Conservation (phyloP, 2,329 filamentous ascomycete genomes). For the Colletotrichum incanum region DNA sequence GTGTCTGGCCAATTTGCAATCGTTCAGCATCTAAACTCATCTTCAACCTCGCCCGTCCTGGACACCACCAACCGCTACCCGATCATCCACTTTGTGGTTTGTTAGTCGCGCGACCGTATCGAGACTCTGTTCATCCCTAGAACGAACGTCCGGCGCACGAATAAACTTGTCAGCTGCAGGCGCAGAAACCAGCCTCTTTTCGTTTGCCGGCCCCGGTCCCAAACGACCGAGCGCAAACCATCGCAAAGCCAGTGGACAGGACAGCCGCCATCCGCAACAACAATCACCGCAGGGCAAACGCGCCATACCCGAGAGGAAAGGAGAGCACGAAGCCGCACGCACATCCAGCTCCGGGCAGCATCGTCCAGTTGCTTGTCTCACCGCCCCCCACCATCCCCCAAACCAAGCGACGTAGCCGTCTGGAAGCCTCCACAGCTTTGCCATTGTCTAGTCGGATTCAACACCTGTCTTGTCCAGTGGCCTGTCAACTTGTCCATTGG, state of each 20-base stretch:
- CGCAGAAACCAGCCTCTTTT: slow-evolving; percentile 39
- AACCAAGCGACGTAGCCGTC: slow-evolving; percentile 19
- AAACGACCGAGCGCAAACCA: slow-evolving; percentile 46
- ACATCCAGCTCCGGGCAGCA: slow-evolving; percentile 35
- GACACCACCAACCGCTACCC: neutral
- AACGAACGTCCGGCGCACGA: slow-evolving; percentile 31
- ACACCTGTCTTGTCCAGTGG: slow-evolving; percentile 2
- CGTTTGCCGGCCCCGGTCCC: slow-evolving; percentile 47
- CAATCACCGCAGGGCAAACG: slow-evolving; percentile 38
- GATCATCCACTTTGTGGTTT: slow-evolving; percentile 23
- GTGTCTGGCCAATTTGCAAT: slow-evolving; percentile 9
- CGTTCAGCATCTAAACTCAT: neutral
- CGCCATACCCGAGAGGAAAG: slow-evolving; percentile 22
- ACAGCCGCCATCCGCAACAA: slow-evolving; percentile 23
- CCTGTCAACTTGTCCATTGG: slow-evolving; percentile 6
- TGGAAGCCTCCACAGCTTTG: slow-evolving; percentile 9
- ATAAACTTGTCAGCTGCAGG: slow-evolving; percentile 31
- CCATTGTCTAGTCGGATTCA: slow-evolving; percentile 26
- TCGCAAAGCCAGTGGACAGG: slow-evolving; percentile 20
- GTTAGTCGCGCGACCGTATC: slow-evolving; percentile 13
- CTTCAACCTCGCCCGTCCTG: neutral
- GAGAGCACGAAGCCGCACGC: slow-evolving; percentile 29
- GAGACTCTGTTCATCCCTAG: slow-evolving; percentile 39
- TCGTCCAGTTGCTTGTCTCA: slow-evolving; percentile 35
- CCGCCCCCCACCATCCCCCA: slow-evolving; percentile 13